A percentile compares a stretch with the other conserved stretches of the same genome.
phyloP scores from a whole-genome alignment of 768 basidiomycete genomes.

The Leccinum rimulosum region DNA sequence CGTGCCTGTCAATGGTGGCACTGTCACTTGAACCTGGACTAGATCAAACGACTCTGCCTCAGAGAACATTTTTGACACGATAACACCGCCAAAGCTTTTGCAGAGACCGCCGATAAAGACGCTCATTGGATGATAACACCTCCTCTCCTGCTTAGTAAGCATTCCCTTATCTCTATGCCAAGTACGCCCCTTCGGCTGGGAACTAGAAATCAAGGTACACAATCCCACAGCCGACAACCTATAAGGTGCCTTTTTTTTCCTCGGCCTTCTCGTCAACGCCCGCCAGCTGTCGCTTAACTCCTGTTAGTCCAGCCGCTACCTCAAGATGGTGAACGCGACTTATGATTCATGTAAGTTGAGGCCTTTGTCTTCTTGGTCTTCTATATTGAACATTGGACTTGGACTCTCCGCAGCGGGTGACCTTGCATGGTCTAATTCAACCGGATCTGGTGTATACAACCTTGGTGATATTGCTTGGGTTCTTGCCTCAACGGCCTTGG shows the following conservation, averaged over 20 bases:
- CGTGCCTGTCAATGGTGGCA: constrained; percentile 10
- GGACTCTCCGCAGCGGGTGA: constrained; percentile 34
- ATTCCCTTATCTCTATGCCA: constrained; percentile 21
- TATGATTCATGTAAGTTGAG: constrained; percentile 38
- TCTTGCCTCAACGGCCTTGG: constrained; percentile 72
- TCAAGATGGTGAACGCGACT: constrained; percentile 43
- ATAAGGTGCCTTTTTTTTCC: constrained; percentile 11
- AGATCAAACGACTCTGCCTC: not conserved
- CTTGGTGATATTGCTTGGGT: constrained; percentile 71
- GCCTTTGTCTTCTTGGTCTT: too few relatives aligned
- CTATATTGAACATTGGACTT: constrained; percentile 1
- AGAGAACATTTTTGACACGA: constrained; percentile 14
- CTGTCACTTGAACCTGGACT: not conserved
- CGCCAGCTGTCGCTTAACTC: not conserved
- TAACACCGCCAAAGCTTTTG: constrained; percentile 3
- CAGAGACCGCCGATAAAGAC: not conserved
- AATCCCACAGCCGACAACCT: constrained; percentile 19
- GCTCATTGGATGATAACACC: constrained; percentile 23
- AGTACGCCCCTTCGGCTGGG: not conserved
- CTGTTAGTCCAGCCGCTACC: not conserved
- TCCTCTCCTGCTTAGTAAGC: constrained; percentile 23
- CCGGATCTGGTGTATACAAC: constrained; percentile 41
- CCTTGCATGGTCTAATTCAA: constrained; percentile 30
- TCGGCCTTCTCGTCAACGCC: not conserved
- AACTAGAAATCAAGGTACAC: constrained; percentile 8